Evolutionary conservation across 345 rosid genomes (phyloP), one percentile per base, ranked within the genome.

Genomic region (Lumnitzera racemosa): DNA sequence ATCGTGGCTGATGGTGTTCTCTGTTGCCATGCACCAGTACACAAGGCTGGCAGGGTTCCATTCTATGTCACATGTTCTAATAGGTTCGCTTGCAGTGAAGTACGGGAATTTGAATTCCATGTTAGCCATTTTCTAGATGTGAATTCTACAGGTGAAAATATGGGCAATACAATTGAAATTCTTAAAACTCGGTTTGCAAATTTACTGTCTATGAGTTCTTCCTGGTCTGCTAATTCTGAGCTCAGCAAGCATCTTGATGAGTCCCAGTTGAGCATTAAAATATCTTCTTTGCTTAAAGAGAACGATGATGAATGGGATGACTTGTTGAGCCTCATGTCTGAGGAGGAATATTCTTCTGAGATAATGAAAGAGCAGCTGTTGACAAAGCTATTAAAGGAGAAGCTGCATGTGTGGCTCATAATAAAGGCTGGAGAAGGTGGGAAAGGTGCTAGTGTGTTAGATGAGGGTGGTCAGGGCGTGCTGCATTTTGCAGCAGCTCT

Each of bases 401-500:
- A 76, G 61, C 77, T 94, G 75, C 81, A 76, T 56, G 66, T 66
- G 17, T 94, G 99, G 99, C 96, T 94, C 56, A 70, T 88, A 62
- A 84, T 80, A 41, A 86, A 80, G 79, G 76, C 70, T 63, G 77
- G 79, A 70, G 96, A 86, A 69, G 89, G 87, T 51, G 96, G 99
- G 29, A 94, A 94, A 75, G 97, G 97, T 71, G 84, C 99, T 14
- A 78, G 77, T 59, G 70, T 94, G 46, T 75, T 90, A 59, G 97
- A 90, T 68, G 83, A 84, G 64, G 90, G 64, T 71, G 99, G 99
- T 24, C 99, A 81, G 74, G 99, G 99, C 41, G 85, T 94, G 58
- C 65, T 90, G 66, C 97, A 94, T 69, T 84, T 90, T 76, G 96
- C 99, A 52, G 96, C 99, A 70, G 88, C 96, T 60, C 87, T 94